Conservation (phyloP, 1,284 basidiomycete genomes). For the Sanghuangporus weigelae region DNA sequence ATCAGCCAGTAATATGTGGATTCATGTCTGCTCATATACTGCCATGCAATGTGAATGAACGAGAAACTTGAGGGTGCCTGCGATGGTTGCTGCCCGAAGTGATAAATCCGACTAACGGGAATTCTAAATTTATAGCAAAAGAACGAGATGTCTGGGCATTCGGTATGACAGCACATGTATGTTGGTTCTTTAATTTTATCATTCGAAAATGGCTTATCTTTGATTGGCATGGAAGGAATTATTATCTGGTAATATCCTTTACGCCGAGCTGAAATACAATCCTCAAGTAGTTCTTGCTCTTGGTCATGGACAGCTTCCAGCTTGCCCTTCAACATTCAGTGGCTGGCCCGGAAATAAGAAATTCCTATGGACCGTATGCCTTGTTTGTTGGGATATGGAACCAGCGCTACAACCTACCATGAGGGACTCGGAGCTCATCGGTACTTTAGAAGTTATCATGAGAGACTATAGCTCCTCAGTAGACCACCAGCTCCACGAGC, state of each 20-base stretch:
- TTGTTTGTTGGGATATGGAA: not conserved
- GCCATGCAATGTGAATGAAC: not conserved
- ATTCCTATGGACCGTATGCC: too few relatives aligned
- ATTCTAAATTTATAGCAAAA: not conserved
- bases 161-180: slow-evolving; percentile 11
- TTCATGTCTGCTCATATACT: not conserved
- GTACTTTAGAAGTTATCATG: too few relatives aligned
- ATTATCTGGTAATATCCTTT: not conserved
- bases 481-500: too few relatives aligned
- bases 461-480: too few relatives aligned
- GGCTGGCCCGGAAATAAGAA: not conserved
- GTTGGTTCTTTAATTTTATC: not conserved
- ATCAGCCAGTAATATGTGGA: not conserved
- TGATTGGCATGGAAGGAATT: not conserved
- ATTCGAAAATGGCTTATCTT: too few relatives aligned
- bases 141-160: slow-evolving; percentile 11
- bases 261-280: not conserved
- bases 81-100: slow-evolving; percentile 10
- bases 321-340: not conserved
- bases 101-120: not conserved
- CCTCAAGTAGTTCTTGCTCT: not conserved
- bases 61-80: not conserved
- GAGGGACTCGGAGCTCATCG: too few relatives aligned
- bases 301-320: not conserved
- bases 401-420: not conserved